Base-by-base conservation (phyloP, 129 eudicot species). In the Lactuca sativa region DNA sequence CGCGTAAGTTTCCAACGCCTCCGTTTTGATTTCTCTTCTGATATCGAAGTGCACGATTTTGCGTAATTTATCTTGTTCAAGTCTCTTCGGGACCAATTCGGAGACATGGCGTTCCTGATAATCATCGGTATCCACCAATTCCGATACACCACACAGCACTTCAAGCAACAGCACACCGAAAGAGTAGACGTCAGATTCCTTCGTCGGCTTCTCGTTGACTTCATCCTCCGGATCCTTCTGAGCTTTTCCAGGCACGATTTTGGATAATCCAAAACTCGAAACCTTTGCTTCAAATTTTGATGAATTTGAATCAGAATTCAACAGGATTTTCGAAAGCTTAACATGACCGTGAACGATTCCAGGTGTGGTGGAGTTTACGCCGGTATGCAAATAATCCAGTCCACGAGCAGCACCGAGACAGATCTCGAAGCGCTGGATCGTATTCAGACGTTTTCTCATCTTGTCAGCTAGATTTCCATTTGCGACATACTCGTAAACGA, bases 381-480 rank as follows among this genome's bases (percentile, higher is more conserved):
- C 63, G n/a, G 75, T 61, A 36, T 76, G 81, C 52, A 76, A 62
- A 53, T 76, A 69, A 30, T 62, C 51, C 51, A 76, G 65, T 7
- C 81, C 81, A 69, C 75, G 75, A 38, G 81, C 81, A 69, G 81
- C 75, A 9, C 74, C 81, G 9, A 76, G 71, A 53, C 81, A 76
- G 70, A 76, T 76, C 71, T 76, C 75, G 4, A 76, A 30, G 47
- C 81, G 81, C 15, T 69, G 81, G 59, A 76, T 62, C 14, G 81
- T 76, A 0, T 52, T 69, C 40, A 76, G 81, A 30, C 59, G 81
- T 38, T 69, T 76, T 2, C 70, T 62, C 81, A 76, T 76, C 65
- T 33, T 69, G 41, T 77, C 81, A 0, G 75, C 81, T 17, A 77
- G 81, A 44, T 77, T 55, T 55, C 76, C 76, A 6, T 66, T 32